Percentiles rank a stretch among this genome's conserved stretches.
Conservation (phyloP, 1,139 yeast genomes). For the Starmera stellimalicola region DNA sequence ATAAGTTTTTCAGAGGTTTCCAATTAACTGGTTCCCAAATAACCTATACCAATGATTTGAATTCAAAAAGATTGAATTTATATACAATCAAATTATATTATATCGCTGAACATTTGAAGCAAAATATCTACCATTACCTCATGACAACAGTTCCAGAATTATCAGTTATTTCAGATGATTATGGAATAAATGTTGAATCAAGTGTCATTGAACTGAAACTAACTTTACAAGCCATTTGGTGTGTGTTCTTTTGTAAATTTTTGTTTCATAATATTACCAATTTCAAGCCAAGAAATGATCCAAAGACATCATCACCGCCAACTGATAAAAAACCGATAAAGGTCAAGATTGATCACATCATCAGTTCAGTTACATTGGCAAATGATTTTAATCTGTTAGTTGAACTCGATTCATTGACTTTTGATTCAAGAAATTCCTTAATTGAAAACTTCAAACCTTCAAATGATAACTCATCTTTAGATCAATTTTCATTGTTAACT, state of each 20-base stretch:
- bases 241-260: conserved; percentile 1
- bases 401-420: conserved; percentile 1
- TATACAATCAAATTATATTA: neutral
- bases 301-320: neutral
- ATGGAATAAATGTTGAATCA: neutral
- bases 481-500: neutral
- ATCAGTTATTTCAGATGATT: neutral
- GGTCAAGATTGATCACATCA: neutral
- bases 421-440: neutral
- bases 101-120: conserved; percentile 1
- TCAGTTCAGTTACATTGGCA: neutral
- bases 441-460: neutral
- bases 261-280: neutral
- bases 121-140: neutral
- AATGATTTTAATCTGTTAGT: conserved; percentile 1
- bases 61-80: neutral
- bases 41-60: neutral
- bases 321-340: neutral
- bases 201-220: neutral
- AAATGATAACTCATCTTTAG: neutral
- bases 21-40: neutral
- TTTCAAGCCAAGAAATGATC: neutral
- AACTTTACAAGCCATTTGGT: conserved; percentile 1
- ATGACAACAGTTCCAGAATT: neutral
- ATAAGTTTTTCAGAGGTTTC: conserved; percentile 1